Base-by-base conservation (phyloP, 306 rosid species). In the Morella rubra region DNA sequence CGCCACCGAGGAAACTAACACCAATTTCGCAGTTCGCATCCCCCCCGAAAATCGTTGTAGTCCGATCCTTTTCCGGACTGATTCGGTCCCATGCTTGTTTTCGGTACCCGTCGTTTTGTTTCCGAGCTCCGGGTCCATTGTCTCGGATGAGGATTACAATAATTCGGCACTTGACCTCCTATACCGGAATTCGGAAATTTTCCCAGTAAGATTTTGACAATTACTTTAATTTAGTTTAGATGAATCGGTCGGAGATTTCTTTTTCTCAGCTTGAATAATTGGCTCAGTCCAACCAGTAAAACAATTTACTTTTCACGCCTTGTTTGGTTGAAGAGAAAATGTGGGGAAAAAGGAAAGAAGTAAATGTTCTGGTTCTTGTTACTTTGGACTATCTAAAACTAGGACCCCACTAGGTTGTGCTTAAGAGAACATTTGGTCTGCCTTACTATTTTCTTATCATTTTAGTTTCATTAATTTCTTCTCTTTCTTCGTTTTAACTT, bases 151-250 rank as follows among this genome's bases (percentile, higher is more conserved):
- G 27, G 7, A 66, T 66, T 44, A 44, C 71, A 50, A 42, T 42
- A 66, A 41, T 66, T 66, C 71, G 71, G 71, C 50, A 42, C 71
- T 9, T 19, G 3, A 66, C 50, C 37, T 42, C n/a, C 12, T 44
- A 15, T 66, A 66, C 71, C 71, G 71, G 71, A 41, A 66, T 66
- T 66, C 71, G 71, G 71, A 66, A 66, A 42, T 8, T 66, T 41
- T 41, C 71, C 71, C 50, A 42, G 71, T 66, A 66, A 66, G 71
- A 8, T 66, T 16, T 42, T 16, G 20, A 18, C 40, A 27, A n/a
- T 1, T 41, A 4, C 6, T n/a, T 66, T 66, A 42, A 18, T 16
- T 66, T 66, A 66, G 71, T 66, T 66, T 8, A 42, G 71, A 42
- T 44, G 16, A 42, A 66, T 66, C 16, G 13, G 22, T 59, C 27